Evolutionary conservation across 345 rosid genomes (phyloP).

Genomic region (Capsella bursapastoris): DNA sequence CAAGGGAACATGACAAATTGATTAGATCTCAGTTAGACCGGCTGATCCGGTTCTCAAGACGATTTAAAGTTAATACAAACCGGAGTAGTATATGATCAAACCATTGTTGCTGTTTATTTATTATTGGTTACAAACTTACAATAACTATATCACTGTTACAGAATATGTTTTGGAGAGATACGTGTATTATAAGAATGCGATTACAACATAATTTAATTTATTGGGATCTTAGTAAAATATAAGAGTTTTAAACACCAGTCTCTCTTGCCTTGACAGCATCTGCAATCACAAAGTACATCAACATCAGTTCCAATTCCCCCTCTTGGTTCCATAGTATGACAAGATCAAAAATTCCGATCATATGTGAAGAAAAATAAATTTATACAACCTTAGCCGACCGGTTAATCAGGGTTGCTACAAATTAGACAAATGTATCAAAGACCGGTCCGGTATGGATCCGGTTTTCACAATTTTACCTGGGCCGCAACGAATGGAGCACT

Average conservation of each 20-base stretch:
- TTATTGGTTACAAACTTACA: constrained; percentile 7
- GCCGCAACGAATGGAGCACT: constrained; percentile 59
- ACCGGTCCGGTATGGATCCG: constrained; percentile 3
- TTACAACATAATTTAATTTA: constrained; percentile 16
- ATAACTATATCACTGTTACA: not conserved
- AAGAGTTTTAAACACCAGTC: constrained; percentile 25
- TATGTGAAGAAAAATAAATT: not conserved
- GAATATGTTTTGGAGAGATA: constrained; percentile 3
- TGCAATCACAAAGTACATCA: constrained; percentile 16
- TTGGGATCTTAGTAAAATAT: not conserved
- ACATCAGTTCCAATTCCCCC: constrained; percentile 3
- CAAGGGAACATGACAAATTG: not conserved
- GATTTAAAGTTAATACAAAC: not conserved
- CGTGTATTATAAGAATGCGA: not conserved
- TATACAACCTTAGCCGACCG: not conserved
- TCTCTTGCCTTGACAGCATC: constrained; percentile 30
- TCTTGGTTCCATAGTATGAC: not conserved
- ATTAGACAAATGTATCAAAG: not conserved
- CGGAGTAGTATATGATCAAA: not conserved
- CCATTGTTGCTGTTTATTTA: not conserved
- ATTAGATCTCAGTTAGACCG: not conserved
- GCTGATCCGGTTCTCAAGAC: not conserved
- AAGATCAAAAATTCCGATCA: not conserved
- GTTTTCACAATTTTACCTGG: constrained; percentile 46
- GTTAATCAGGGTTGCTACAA: constrained; percentile 2